A percentile compares a stretch with the other conserved stretches of the same genome.
Evolutionary conservation across 2,329 filamentous ascomycete species (phyloP).

Genomic region (Aureobasidium sp.): DNA sequence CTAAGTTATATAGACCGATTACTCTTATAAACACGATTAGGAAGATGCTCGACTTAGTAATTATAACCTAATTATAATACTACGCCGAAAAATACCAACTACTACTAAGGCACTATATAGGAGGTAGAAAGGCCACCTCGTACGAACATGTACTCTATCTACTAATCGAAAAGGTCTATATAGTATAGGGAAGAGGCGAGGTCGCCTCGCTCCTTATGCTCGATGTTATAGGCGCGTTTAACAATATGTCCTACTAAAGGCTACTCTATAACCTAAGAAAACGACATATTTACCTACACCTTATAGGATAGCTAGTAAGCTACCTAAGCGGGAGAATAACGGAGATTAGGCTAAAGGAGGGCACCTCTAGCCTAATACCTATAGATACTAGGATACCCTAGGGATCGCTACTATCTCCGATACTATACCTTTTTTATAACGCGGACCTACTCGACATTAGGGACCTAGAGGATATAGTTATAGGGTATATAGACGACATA

Average conservation of each 20-base stretch:
- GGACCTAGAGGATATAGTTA: too few species aligned
- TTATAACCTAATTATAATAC: slow-evolving; percentile 18
- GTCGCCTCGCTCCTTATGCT: too few species aligned
- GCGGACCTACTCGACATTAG: too few species aligned
- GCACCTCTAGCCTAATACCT: slow-evolving; percentile 13
- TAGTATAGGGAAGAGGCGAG: slow-evolving; percentile 17
- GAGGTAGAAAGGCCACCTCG: slow-evolving; percentile 20
- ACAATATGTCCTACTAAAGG: too few species aligned
- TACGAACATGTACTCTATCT: slow-evolving; percentile 23
- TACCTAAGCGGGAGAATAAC: slow-evolving; percentile 21
- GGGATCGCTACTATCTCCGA: too few species aligned
- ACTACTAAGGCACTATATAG: slow-evolving; percentile 22
- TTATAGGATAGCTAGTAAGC: slow-evolving; percentile 22
- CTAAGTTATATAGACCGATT: too few species aligned
- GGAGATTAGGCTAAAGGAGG: slow-evolving; percentile 17
- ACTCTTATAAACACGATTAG: too few species aligned
- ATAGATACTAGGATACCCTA: too few species aligned
- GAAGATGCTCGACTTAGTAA: slow-evolving; percentile 21
- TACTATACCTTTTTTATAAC: too few species aligned
- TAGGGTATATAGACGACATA: slow-evolving; percentile 23
- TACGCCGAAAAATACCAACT: slow-evolving; percentile 18
- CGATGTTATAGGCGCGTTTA: too few species aligned
- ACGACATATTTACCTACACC: too few species aligned
- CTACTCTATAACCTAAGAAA: too few species aligned
- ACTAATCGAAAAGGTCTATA: slow-evolving; percentile 21